phyloP scores from a whole-genome alignment of 164 flowering plant species.

The Litsea cubeba region DNA sequence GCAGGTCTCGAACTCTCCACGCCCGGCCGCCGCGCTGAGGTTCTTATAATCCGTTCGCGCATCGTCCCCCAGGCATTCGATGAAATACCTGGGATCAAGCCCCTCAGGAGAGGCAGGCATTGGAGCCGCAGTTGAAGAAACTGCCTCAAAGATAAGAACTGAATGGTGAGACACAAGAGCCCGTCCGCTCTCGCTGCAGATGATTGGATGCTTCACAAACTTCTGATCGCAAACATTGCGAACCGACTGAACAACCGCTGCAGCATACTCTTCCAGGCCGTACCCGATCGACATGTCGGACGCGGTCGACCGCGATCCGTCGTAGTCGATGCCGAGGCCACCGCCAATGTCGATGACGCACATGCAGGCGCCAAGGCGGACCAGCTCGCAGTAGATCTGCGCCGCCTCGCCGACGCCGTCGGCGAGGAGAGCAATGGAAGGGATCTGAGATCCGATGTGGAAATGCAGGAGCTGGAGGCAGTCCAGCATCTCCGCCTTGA shows the following conservation, averaged over 20 bases:
- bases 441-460: slow-evolving; percentile 97
- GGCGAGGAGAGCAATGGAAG: slow-evolving; percentile 59
- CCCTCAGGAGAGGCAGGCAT: slow-evolving; percentile 18
- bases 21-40: slow-evolving; percentile 42
- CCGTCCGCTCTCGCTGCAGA: slow-evolving; percentile 95
- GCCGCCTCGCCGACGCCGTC: slow-evolving; percentile 91
- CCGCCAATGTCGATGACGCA: slow-evolving; percentile 85
- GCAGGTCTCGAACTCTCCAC: slow-evolving; percentile 58
- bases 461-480: slow-evolving; percentile 87
- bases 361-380: slow-evolving; percentile 90
- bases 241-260: slow-evolving; percentile 68
- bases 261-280: slow-evolving; percentile 73
- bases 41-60: slow-evolving; percentile 54
- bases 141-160: slow-evolving; percentile 76
- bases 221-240: slow-evolving; percentile 61
- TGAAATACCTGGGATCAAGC: slow-evolving; percentile 25
- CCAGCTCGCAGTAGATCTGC: slow-evolving; percentile 85
- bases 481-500: slow-evolving; percentile 65
- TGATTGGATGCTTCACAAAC: slow-evolving; percentile 71
- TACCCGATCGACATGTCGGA: slow-evolving; percentile 88
- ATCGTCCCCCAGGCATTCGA: slow-evolving; percentile 54
- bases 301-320: slow-evolving; percentile 67
- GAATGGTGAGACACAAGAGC: slow-evolving; percentile 98
- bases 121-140: slow-evolving; percentile 33
- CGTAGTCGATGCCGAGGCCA: slow-evolving; percentile 94